A percentile compares a stretch with the other conserved stretches of the same genome.
phyloP scores from a whole-genome alignment of 2,329 filamentous ascomycete genomes.

The Corinectria fuckeliana region DNA sequence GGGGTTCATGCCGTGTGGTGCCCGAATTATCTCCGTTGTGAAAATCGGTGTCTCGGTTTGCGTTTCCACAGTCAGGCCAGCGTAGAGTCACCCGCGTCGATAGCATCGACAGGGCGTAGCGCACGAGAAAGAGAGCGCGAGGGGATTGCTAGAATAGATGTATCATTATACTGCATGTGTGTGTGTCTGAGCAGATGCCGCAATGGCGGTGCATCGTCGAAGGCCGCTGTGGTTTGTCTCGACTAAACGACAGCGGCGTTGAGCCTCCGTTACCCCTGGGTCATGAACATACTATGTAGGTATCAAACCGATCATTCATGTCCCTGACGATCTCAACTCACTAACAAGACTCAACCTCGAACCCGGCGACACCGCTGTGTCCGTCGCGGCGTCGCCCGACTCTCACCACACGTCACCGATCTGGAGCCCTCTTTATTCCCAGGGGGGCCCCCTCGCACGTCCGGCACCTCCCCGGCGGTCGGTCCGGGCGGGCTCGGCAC shows the following conservation, averaged over 20 bases:
- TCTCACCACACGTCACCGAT: slow-evolving; percentile 3
- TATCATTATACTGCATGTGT: too few relatives aligned
- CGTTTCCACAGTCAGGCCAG: slow-evolving; percentile 12
- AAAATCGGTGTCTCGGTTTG: not conserved
- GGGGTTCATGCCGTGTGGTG: slow-evolving; percentile 27
- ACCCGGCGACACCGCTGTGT: slow-evolving; percentile 7
- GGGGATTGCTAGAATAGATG: too few relatives aligned
- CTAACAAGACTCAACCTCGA: not conserved
- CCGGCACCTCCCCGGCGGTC: slow-evolving; percentile 19
- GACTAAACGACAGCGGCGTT: too few relatives aligned
- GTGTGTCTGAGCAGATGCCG: too few relatives aligned
- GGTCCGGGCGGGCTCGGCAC: slow-evolving; percentile 34
- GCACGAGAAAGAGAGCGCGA: not conserved
- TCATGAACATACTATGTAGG: not conserved
- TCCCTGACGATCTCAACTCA: too few relatives aligned
- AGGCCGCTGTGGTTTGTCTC: too few relatives aligned
- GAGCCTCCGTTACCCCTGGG: slow-evolving; percentile 10
- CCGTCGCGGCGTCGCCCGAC: not conserved
- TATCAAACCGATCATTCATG: too few relatives aligned
- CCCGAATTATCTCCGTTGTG: slow-evolving; percentile 31
- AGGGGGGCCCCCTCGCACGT: not conserved
- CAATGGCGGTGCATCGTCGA: too few relatives aligned
- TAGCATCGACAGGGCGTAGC: not conserved
- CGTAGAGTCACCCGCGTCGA: slow-evolving; percentile 1
- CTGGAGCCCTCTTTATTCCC: not conserved